Conservation (phyloP, 2,329 filamentous ascomycete species). For the Aplosporella prunicola region DNA sequence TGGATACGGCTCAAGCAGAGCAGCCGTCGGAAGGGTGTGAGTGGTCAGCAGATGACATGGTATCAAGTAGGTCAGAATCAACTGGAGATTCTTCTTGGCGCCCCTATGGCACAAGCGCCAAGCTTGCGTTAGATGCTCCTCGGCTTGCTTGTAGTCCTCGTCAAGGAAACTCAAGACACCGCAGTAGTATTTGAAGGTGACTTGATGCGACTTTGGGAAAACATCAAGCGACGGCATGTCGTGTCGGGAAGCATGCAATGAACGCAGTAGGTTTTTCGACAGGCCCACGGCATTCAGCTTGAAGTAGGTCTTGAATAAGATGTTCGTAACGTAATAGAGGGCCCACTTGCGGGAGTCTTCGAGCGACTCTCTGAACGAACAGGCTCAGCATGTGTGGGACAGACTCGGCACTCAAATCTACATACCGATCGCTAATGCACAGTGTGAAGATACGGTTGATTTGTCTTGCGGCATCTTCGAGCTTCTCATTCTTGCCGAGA, state of each 20-base stretch:
- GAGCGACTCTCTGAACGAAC: constrained; percentile 49
- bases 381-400: neutral
- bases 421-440: constrained; percentile 80
- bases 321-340: constrained; percentile 86
- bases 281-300: constrained; percentile 84
- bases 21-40: constrained; percentile 67
- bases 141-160: constrained; percentile 78
- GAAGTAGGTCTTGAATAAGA: constrained; percentile 98
- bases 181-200: constrained; percentile 94
- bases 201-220: constrained; percentile 83
- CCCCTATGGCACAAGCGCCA: constrained; percentile 71
- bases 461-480: constrained; percentile 83
- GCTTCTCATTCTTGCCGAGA: constrained; percentile 62
- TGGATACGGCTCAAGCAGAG: constrained; percentile 66
- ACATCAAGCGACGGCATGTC: constrained; percentile 72
- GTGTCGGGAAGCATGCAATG: constrained; percentile 62
- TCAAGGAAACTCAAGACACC: constrained; percentile 91
- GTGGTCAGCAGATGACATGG: constrained; percentile 84
- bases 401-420: constrained; percentile 17
- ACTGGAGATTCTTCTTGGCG: constrained; percentile 65
- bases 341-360: constrained; percentile 96
- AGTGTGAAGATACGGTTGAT: constrained; percentile 88
- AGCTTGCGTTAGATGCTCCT: constrained; percentile 69
- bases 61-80: constrained; percentile 90
- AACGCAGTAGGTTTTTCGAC: constrained; percentile 80